Base-by-base conservation (phyloP, 2,329 filamentous ascomycete species). In the Beauveria australis region DNA sequence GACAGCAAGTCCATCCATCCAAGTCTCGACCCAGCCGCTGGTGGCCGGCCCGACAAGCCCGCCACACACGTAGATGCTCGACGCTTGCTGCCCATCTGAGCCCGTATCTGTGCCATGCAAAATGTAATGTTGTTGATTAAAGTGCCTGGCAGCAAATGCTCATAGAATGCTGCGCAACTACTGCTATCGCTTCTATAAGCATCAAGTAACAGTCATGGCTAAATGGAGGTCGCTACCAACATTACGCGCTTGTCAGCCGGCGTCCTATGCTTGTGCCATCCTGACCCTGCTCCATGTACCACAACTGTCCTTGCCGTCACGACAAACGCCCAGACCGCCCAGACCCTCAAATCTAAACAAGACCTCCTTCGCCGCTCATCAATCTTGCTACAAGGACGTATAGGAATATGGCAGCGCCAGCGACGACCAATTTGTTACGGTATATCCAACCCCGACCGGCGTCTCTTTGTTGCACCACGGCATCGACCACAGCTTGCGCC, bases 311-410 rank as follows among this genome's bases (percentile, higher is more conserved):
- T 28, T 43, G n/a, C 33, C 33, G 43, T 47, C 19, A 5, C 16
- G 10, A 22, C 30, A 19, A 26, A 30, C 43, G 12, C n/a, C 30
- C 30, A 19, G 5, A 28, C 26, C 43, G 12, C n/a, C 30, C 30
- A 19, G 5, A 28, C 26, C 12, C 43, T 40, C 49, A 28, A 48
- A 12, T 22, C 58, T 53, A 48, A 19, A 19, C 28, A 41, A 60
- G 30, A 3, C 41, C 58, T 16, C 58, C 73, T 26, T 75, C 74
- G 6, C 76, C 77, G 46, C 86, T 85, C 40, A 96, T 74, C 16
- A 96, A 73, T 66, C 93, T 81, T 37, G 91, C 89, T 61, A 95
- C 79, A 54, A 96, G 75, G 12, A 96, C 92, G 74, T 97, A 97
- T 18, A 88, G 75, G 69, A 97, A 89, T 30, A 97, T 79, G 19